Base-by-base conservation (phyloP, 1,284 basidiomycete genomes). In the Ustilago bromivora region DNA sequence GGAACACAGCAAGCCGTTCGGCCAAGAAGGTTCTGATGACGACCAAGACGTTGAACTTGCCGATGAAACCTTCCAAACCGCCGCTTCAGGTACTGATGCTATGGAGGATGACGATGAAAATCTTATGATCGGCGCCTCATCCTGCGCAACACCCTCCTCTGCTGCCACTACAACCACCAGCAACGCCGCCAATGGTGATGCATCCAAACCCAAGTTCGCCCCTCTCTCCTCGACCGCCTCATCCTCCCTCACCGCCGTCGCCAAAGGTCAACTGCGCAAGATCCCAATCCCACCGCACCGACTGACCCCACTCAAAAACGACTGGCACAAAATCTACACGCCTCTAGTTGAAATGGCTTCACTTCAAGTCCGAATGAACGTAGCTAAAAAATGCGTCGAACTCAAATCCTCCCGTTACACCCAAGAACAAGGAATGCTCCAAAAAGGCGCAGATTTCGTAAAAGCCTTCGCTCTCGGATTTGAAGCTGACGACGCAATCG, bases 371-470 rank as follows among this genome's bases (percentile, higher is more conserved):
- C 90, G 96, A 79, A 98, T 98, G 96, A 99, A 99, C 86, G 91
- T 95, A 23, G 91, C 92, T 84, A 89, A 94, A 82, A 90, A 92
- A 88, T 91, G 91, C 81, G 94, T 99, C 4, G 97, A 99, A 88
- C 91, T 95, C 74, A 91, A 95, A 95, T 96, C 95, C 19, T 98
- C 95, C 36, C 95, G 92, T 86, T 94, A 95, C 82, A 98, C 96
- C 3, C 76, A 78, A 4, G 82, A 85, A 31, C 80, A 86, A 10
- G 86, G 84, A 6, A 82, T 84, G 10, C 89, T 99, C 35, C 96
- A 99, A 86, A 98, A 97, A 84, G 96, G 96, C n/a, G 94, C 95
- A 23, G 96, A 99, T 87, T 99, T 99, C 85, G 92, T 98, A 71
- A 95, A 97, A 85, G 96, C 96, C 0, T 99, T 92, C 86, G 92